Percentiles rank a stretch among this genome's conserved stretches.
Conservation (phyloP, 177 flowering plant genomes). For the Vitis hybrid region DNA sequence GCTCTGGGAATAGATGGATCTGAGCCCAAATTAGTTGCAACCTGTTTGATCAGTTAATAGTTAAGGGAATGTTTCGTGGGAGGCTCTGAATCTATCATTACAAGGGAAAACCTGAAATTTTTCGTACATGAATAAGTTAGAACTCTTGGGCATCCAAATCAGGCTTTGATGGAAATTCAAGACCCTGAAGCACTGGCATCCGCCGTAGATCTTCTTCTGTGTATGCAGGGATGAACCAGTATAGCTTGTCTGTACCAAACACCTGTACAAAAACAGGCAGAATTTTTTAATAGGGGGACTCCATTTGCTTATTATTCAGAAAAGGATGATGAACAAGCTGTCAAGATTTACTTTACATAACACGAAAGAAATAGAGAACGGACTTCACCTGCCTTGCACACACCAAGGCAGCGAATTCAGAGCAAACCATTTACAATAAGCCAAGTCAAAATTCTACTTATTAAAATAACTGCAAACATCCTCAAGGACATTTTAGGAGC, state of each 20-base stretch:
- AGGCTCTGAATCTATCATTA: conserved; percentile 13
- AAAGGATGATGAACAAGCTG: not conserved
- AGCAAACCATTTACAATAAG: too few relatives aligned
- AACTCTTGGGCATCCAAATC: conserved; percentile 69
- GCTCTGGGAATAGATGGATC: conserved; percentile 18
- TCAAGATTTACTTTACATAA: too few relatives aligned
- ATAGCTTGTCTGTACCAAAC: conserved; percentile 71
- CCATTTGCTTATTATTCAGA: not conserved
- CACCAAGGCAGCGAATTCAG: too few relatives aligned
- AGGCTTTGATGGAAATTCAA: conserved; percentile 89
- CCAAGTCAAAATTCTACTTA: too few relatives aligned
- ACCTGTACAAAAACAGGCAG: conserved; percentile 45
- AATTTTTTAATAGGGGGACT: not conserved
- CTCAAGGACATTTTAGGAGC: too few relatives aligned
- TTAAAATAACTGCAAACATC: too few relatives aligned
- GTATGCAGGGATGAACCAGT: conserved; percentile 90
- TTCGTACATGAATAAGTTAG: conserved; percentile 13
- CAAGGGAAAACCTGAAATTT: conserved; percentile 3
- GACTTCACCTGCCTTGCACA: too few relatives aligned
- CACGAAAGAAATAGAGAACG: too few relatives aligned
- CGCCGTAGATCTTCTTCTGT: conserved; percentile 82
- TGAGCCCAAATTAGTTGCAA: conserved; percentile 3
- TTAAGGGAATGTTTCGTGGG: not conserved
- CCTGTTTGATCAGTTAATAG: conserved; percentile 8
- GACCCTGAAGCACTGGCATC: conserved; percentile 92